Conservation (phyloP, 768 basidiomycete genomes). For the Leucosporidium creatinivorum region DNA sequence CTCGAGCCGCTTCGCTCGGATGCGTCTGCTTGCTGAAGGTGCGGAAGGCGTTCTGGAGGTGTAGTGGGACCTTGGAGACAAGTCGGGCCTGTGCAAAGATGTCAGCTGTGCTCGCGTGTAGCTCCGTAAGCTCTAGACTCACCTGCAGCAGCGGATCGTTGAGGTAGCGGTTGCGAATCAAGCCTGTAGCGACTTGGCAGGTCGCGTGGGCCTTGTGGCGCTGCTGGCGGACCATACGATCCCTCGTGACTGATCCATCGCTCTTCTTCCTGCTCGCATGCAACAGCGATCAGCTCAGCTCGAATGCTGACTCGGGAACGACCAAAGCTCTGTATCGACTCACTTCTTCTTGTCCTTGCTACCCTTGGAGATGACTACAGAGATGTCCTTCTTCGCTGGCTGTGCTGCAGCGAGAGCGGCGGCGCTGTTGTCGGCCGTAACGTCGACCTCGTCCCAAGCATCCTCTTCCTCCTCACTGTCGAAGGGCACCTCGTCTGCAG, state of each 20-base stretch:
- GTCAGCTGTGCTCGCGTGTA: neutral
- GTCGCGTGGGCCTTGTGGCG: constrained; percentile 87
- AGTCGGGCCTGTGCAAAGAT: constrained; percentile 63
- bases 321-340: neutral
- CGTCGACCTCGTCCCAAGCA: constrained; percentile 34
- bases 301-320: no score
- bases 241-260: constrained; percentile 36
- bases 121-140: constrained; percentile 36
- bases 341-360: constrained; percentile 41
- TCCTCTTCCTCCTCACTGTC: constrained; percentile 20
- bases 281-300: neutral
- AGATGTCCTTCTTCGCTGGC: constrained; percentile 43
- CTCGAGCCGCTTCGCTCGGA: constrained; percentile 72
- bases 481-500: no score
- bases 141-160: constrained; percentile 80
- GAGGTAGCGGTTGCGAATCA: constrained; percentile 70
- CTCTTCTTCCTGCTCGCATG: constrained; percentile 5
- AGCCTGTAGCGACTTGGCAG: constrained; percentile 65
- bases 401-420: constrained; percentile 7
- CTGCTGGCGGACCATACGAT: constrained; percentile 66
- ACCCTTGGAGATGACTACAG: constrained; percentile 59
- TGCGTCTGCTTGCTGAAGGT: constrained; percentile 71
- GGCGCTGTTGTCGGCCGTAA: constrained; percentile 1
- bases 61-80: constrained; percentile 73
- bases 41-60: constrained; percentile 70